phyloP scores from a whole-genome alignment of 169 alveolate species.

The Cystoisospora suis region DNA sequence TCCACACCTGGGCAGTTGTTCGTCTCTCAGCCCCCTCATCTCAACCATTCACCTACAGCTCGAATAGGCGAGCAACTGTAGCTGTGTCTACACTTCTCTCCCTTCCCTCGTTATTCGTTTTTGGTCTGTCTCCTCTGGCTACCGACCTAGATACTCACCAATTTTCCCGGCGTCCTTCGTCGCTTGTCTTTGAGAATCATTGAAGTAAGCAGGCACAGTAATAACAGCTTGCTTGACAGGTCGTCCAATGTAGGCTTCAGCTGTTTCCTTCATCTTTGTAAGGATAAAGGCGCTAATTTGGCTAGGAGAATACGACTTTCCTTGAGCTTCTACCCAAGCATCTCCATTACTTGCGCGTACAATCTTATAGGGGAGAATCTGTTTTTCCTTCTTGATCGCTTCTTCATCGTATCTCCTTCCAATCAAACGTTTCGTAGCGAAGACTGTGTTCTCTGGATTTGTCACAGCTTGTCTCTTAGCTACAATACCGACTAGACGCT shows the following conservation, averaged over 20 bases:
- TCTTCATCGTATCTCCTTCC: constrained; percentile 95
- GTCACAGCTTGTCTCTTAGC: constrained; percentile 97
- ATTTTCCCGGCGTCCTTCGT: constrained; percentile 99
- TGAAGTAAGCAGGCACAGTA: constrained; percentile 99
- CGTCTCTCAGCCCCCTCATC: too few relatives aligned
- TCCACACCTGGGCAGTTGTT: too few relatives aligned
- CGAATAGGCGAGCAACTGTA: too few relatives aligned
- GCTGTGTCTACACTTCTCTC: background rate
- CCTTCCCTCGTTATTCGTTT: background rate
- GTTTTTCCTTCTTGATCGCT: constrained; percentile 95
- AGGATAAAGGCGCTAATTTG: constrained; percentile 92
- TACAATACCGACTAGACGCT: constrained; percentile 96
- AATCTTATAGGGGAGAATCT: constrained; percentile 95
- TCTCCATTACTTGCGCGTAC: constrained; percentile 96
- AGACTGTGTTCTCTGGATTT: constrained; percentile 92
- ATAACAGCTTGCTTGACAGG: constrained; percentile 96
- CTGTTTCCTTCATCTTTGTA: constrained; percentile 96
- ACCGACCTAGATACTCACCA: constrained; percentile 32
- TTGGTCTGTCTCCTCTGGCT: background rate
- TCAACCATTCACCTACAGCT: too few relatives aligned
- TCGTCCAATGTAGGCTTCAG: constrained; percentile 95
- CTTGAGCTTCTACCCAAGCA: constrained; percentile 97
- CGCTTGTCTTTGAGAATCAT: constrained; percentile 98
- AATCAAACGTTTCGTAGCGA: constrained; percentile 96
- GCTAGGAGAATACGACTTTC: constrained; percentile 95